phyloP scores from a whole-genome alignment of 2,329 filamentous ascomycete species.

The Fusarium sp. region DNA sequence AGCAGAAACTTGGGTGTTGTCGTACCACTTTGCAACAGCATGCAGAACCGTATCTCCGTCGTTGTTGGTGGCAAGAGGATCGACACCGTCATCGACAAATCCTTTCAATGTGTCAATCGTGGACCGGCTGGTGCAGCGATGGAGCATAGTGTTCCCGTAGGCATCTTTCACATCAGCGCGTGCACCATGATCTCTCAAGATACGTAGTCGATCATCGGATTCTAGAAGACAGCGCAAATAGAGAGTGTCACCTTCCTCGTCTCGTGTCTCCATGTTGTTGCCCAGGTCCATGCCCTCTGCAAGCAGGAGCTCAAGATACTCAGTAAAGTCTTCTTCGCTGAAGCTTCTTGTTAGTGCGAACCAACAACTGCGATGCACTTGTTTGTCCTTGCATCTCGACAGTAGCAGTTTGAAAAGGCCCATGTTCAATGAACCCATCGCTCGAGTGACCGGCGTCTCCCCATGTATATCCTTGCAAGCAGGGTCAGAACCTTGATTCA shows the following conservation, averaged over 20 bases:
- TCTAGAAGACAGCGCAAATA: constrained; percentile 23
- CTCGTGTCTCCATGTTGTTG: constrained; percentile 14
- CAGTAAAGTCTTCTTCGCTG: neutral
- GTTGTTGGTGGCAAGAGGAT: constrained; percentile 33
- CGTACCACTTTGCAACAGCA: constrained; percentile 10
- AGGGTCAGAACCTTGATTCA: constrained; percentile 35
- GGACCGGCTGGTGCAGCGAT: neutral
- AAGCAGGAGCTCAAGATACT: constrained; percentile 23
- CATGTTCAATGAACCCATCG: neutral
- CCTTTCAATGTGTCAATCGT: neutral
- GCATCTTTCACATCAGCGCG: constrained; percentile 3
- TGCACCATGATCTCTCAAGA: constrained; percentile 24
- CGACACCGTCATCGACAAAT: constrained; percentile 12
- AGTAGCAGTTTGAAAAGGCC: constrained; percentile 24
- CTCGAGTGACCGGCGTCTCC: neutral
- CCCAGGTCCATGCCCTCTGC: constrained; percentile 17
- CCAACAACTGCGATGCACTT: constrained; percentile 19
- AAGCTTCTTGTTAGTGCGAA: neutral
- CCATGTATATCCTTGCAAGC: neutral
- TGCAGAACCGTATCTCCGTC: constrained; percentile 37
- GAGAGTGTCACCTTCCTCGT: constrained; percentile 20
- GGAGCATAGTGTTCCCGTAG: constrained; percentile 34
- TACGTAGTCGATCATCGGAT: neutral
- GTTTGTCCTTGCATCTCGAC: constrained; percentile 4
- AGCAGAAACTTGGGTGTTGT: neutral